Evolutionary conservation across 2,329 filamentous ascomycete species (phyloP), one percentile per base, ranked within the genome.

Genomic region (Aspergillus uvarum): DNA sequence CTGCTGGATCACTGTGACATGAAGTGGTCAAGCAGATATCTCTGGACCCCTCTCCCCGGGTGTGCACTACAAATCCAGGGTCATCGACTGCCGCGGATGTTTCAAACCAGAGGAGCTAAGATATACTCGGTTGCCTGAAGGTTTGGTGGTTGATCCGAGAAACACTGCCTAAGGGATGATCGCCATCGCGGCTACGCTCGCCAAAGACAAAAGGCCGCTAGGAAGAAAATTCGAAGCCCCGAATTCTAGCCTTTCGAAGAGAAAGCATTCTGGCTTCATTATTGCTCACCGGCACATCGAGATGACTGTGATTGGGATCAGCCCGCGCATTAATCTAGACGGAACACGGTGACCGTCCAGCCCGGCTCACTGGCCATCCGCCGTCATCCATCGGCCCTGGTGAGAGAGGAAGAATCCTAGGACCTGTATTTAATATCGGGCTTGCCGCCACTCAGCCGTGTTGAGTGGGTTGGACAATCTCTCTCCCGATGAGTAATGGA

Each of bases 101-200:
- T 54, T 59, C 56, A 59, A 19, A 44, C 32, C 19, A 59, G 21
- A 32, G 35, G 49, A 42, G 26, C 26, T 47, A 54, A 35, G 29
- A 32, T 55, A 32, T 55, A 55, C 47, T 24, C 42, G 44, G 42
- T 32, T 59, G 56, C 38, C 56, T 52, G 56, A 58, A 44, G 29
- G 14, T 29, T 42, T 58, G 55, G 42, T 35, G 50, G 19, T 52
- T 52, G 26, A 52, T 16, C 38, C 38, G 38, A 44, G 38, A 44
- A 35, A 16, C 32, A 35, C 12, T n/a, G 38, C 3, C 38, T 44
- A 44, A 44, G 38, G 38, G 38, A 44, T 44, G 38, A 44, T 44
- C 38, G 38, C 38, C 16, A 16, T 19, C 38, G 38, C 38, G 38
- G 38, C 38, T 44, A 44, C 5, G 12, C 32, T 35, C 32, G 32